Conservation (phyloP, 768 basidiomycete species). For the Collybiopsis confluens region DNA sequence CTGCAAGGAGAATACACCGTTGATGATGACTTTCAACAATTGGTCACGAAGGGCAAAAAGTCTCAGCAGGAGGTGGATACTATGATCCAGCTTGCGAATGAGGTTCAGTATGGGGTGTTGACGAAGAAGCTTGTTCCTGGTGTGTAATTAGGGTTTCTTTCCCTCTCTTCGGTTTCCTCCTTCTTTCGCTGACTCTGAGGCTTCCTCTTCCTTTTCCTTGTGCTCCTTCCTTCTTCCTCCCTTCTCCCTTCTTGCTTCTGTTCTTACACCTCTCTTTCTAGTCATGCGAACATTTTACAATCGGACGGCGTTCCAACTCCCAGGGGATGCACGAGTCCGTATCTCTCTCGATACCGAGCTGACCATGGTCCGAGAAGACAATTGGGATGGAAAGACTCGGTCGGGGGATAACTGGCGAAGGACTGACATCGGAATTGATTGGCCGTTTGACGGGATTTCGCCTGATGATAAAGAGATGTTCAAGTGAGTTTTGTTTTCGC, state of each 20-base stretch:
- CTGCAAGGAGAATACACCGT: constrained; percentile 86
- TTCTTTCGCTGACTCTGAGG: background rate
- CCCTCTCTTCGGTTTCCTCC: background rate
- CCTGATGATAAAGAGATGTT: constrained; percentile 87
- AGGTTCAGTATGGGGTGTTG: constrained; percentile 89
- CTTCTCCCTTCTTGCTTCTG: too few relatives aligned
- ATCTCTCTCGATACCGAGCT: constrained; percentile 98
- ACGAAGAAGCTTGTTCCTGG: constrained; percentile 81
- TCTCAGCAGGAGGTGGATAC: constrained; percentile 83
- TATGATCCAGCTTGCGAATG: constrained; percentile 96
- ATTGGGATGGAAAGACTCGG: constrained; percentile 84
- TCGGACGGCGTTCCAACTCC: constrained; percentile 97
- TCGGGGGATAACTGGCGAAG: constrained; percentile 90
- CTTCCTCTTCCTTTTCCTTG: too few relatives aligned
- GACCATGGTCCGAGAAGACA: constrained; percentile 91
- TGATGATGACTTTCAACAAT: constrained; percentile 86
- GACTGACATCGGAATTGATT: constrained; percentile 89
- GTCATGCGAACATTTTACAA: constrained; percentile 98
- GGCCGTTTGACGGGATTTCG: constrained; percentile 76
- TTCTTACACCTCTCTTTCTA: constrained; percentile 23
- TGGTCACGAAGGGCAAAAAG: constrained; percentile 90
- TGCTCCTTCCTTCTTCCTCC: too few relatives aligned
- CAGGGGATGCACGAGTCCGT: constrained; percentile 96
- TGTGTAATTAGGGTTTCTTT: constrained; percentile 33
- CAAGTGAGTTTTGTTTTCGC: too few relatives aligned